A percentile compares a stretch with the other conserved stretches of the same genome.
phyloP scores from a whole-genome alignment of 495 filamentous ascomycete genomes.

The Opeltia flavorubescens region DNA sequence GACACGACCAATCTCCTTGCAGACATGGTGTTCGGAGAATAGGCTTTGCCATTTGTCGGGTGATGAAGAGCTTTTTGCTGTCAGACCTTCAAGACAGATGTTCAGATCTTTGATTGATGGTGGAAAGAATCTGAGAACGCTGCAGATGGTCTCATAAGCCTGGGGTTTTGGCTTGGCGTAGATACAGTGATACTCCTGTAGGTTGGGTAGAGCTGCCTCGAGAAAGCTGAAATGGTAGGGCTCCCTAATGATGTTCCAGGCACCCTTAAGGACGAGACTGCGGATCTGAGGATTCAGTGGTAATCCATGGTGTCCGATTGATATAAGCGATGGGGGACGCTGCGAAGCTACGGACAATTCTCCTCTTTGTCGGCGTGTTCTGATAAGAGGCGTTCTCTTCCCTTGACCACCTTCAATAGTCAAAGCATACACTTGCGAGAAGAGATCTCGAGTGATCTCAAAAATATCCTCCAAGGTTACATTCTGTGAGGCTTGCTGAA shows the following conservation, averaged over 20 bases:
- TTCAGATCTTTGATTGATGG: conserved; percentile 43
- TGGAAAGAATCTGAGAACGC: conserved; percentile 35
- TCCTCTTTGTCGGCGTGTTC: neutral
- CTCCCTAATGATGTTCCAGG: conserved; percentile 63
- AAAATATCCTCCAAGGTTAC: conserved; percentile 56
- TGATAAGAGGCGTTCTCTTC: conserved; percentile 51
- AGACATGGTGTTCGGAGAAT: conserved; percentile 34
- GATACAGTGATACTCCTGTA: conserved; percentile 56
- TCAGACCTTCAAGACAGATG: conserved; percentile 53
- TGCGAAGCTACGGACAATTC: neutral
- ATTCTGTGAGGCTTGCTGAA: conserved; percentile 44
- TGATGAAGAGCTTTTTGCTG: conserved; percentile 41
- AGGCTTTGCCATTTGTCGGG: conserved; percentile 41
- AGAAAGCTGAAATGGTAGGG: conserved; percentile 47
- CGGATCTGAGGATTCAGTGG: conserved; percentile 31
- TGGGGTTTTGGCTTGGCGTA: conserved; percentile 57
- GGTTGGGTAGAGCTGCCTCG: conserved; percentile 42
- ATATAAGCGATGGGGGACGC: neutral
- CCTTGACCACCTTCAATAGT: conserved; percentile 66
- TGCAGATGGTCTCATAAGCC: conserved; percentile 50
- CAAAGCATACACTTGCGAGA: conserved; percentile 46
- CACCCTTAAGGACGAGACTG: conserved; percentile 55
- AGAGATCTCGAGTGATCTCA: conserved; percentile 37
- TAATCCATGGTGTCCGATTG: conserved; percentile 15
- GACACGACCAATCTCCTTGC: conserved; percentile 40